Base-by-base conservation (phyloP, 768 basidiomycete genomes). In the Heimioporus sp. region DNA sequence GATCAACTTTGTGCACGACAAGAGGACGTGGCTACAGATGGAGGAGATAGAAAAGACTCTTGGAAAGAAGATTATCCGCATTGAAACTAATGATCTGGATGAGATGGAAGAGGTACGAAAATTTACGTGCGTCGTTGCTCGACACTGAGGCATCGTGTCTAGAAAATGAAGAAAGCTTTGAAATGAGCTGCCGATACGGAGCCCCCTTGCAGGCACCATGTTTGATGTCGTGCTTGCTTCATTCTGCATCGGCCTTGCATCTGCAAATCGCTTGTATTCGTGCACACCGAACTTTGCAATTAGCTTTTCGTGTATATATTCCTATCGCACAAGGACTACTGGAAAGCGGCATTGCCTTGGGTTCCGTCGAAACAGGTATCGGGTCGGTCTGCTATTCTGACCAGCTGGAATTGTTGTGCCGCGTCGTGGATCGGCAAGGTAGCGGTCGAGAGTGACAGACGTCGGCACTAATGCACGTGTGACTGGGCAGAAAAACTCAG, bases 1-100 rank as follows among this genome's bases (percentile, higher is more conserved):
- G 32, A 91, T 99, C 65, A 97, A 97, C 70, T 98, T 99, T 65
- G 95, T 98, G 13, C 92, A 98, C 68, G 87, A 98, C 73, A 77
- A 85, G 65, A 76, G 76, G 68, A 93, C 94, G 7, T 94, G 89
- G 85, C 51, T 79, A 62, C 89, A 96, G 66, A 96, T 98, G 86
- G 80, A 95, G 60, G 77, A 80, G 63, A 97, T 99, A 53, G 89
- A 95, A 73, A 78, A 85, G 60, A 80, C 79, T 0, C 80, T 93
- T 3, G 84, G 86, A 13, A 85, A 80, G 69, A 78, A 81, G 62
- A 98, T 98, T 54, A 81, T 85, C 58, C 79, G 87, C 43, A 91
- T 98, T 60, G 86, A 91, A 68, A 97, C 95, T 2, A 76, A 84
- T 55, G 92, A 97, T 72, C 72, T 97, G 55, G 95, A 98, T 64